Evolutionary conservation across 768 basidiomycete genomes (phyloP).

Genomic region (Mycena crocata): DNA sequence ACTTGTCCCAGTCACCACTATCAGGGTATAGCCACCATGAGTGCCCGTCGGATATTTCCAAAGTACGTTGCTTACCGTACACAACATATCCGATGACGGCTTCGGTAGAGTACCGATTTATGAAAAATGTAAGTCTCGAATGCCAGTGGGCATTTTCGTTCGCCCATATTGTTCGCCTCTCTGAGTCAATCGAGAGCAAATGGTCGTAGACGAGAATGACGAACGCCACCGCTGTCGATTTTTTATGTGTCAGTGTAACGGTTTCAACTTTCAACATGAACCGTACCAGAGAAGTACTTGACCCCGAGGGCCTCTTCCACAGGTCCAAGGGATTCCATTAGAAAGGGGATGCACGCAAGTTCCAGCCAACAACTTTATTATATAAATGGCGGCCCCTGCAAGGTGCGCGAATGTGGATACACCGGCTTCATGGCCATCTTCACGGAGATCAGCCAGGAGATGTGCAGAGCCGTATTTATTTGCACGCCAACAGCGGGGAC

Average conservation of each 20-base stretch:
- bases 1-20: not conserved
- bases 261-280: not conserved
- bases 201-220: not conserved
- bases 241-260: too few species aligned
- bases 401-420: too few species aligned
- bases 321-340: too few species aligned
- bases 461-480: too few species aligned
- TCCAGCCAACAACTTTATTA: too few species aligned
- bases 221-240: not conserved
- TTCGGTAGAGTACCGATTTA: constrained; percentile 5
- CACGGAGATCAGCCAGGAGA: too few species aligned
- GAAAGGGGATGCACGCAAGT: too few species aligned
- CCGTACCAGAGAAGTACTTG: not conserved
- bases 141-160: not conserved
- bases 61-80: not conserved
- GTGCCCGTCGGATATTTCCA: not conserved
- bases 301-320: too few species aligned
- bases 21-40: not conserved
- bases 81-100: not conserved
- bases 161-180: constrained; percentile 1
- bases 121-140: constrained; percentile 4
- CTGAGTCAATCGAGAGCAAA: not conserved
- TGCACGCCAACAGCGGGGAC: too few species aligned
- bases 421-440: too few species aligned
- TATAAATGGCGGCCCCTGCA: too few species aligned